A percentile compares a stretch with the other conserved stretches of the same genome.
Evolutionary conservation across 345 rosid genomes (phyloP).

Genomic region (Eucalyptus decipiens): DNA sequence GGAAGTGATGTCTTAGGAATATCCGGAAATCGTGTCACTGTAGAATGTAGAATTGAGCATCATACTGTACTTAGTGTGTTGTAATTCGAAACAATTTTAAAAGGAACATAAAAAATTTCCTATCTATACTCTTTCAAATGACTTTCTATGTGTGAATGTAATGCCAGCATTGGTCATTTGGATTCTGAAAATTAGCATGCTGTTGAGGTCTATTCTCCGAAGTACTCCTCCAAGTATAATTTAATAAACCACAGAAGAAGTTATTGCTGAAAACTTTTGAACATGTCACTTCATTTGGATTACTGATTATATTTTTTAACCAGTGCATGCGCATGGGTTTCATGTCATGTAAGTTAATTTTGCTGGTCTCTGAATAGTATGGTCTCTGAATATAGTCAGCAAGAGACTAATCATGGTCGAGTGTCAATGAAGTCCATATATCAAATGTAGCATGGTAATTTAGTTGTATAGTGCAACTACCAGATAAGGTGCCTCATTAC

Average conservation of each 20-base stretch:
- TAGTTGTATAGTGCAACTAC: neutral
- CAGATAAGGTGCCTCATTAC: neutral
- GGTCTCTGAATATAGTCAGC: neutral
- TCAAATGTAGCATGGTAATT: neutral
- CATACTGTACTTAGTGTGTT: neutral
- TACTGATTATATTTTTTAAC: neutral
- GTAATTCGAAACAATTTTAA: neutral
- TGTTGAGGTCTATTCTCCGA: neutral
- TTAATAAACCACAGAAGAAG: neutral
- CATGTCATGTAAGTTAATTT: neutral
- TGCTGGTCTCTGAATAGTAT: neutral
- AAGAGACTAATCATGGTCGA: neutral
- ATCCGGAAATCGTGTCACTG: neutral
- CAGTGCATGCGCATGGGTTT: neutral
- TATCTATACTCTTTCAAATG: neutral
- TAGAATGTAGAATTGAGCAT: neutral
- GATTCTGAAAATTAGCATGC: neutral
- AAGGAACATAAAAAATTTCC: neutral
- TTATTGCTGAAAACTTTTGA: neutral
- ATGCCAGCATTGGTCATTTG: neutral
- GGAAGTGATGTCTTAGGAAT: neutral
- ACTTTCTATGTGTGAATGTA: neutral
- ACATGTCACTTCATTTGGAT: neutral
- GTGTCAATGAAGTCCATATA: neutral
- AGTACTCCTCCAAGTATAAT: neutral